Percentiles rank a stretch among this genome's conserved stretches.
Conservation (phyloP, 371 early-diverging fungal genomes). For the Circinella minor region DNA sequence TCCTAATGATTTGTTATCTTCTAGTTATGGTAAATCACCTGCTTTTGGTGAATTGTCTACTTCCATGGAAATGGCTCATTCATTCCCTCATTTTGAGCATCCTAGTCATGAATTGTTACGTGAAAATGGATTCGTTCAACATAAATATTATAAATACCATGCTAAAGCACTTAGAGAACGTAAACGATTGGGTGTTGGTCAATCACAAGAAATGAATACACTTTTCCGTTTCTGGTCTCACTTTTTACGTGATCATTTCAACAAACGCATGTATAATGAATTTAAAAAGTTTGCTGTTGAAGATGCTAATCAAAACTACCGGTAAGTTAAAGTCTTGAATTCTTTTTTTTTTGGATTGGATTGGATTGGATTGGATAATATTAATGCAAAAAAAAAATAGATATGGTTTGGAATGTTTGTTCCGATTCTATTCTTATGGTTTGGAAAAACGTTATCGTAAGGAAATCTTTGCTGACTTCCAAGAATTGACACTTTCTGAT, state of each 20-base stretch:
- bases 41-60: constrained; percentile 43
- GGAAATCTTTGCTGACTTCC: constrained; percentile 90
- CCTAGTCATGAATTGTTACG: constrained; percentile 92
- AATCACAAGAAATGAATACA: constrained; percentile 98
- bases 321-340: too few relatives aligned
- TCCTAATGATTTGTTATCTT: constrained; percentile 47
- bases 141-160: constrained; percentile 95
- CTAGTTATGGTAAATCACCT: constrained; percentile 50
- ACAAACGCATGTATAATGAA: constrained; percentile 91
- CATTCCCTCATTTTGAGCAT: constrained; percentile 90
- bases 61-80: constrained; percentile 62
- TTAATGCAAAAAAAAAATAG: constrained; percentile 20
- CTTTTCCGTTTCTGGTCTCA: constrained; percentile 98
- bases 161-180: constrained; percentile 94
- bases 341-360: too few relatives aligned
- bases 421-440: constrained; percentile 97
- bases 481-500: constrained; percentile 80
- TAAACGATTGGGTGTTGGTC: constrained; percentile 88
- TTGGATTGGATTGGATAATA: too few relatives aligned
- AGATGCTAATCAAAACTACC: constrained; percentile 88
- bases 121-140: constrained; percentile 95
- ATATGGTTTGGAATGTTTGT: constrained; percentile 95
- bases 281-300: constrained; percentile 92
- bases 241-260: constrained; percentile 94
- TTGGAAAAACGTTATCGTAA: constrained; percentile 87